Conservation (phyloP, 179 eudicot genomes). For the Drosera spatulata region DNA sequence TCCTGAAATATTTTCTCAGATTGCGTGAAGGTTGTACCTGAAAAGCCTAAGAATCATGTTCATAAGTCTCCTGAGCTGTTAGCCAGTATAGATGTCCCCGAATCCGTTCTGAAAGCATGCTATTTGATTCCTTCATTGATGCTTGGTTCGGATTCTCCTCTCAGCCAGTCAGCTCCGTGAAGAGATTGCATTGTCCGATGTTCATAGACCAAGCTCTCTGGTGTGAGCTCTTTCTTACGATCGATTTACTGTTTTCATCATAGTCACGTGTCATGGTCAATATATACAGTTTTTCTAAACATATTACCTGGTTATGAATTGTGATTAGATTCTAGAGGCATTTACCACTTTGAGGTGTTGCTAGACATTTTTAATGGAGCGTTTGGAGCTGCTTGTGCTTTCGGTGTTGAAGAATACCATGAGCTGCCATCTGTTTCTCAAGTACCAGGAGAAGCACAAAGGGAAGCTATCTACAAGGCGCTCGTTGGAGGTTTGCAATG, state of each 20-base stretch:
- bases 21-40: constrained; percentile 6
- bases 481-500: constrained; percentile 51
- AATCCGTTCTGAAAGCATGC: constrained; percentile 43
- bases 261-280: background rate
- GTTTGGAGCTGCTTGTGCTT: constrained; percentile 93
- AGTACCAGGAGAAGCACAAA: constrained; percentile 56
- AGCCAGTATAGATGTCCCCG: constrained; percentile 40
- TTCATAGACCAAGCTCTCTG: constrained; percentile 50
- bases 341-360: constrained; percentile 76
- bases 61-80: constrained; percentile 91
- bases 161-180: constrained; percentile 85
- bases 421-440: constrained; percentile 71
- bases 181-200: constrained; percentile 32
- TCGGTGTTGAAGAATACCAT: constrained; percentile 79
- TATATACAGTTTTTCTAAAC: background rate
- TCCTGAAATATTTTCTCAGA: background rate
- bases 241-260: background rate
- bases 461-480: constrained; percentile 64
- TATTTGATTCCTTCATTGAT: constrained; percentile 87
- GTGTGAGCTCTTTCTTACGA: constrained; percentile 17
- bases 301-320: background rate
- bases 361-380: constrained; percentile 79
- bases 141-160: constrained; percentile 87
- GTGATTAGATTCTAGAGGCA: constrained; percentile 68
- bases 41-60: constrained; percentile 37